Base-by-base conservation (phyloP, 148 eudicot genomes). In the Fagopyrum esculentum region DNA sequence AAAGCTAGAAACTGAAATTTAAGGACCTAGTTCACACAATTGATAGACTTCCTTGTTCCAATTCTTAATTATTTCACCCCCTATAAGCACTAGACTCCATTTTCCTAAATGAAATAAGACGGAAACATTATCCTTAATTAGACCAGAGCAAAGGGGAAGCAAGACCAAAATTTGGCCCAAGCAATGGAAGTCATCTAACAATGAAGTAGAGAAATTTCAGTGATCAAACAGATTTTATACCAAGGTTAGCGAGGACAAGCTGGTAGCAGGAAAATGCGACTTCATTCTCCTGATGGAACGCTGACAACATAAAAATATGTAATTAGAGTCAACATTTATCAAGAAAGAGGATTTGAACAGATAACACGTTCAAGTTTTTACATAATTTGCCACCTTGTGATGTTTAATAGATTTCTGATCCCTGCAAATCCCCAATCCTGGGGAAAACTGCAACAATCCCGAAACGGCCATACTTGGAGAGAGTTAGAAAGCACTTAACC, bases 391-490 rank as follows among this genome's bases (percentile, higher is more conserved):
- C 19, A 71, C 51, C 73, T 77, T 17, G 51, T n/a, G 45, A 26
- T 56, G 45, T 52, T 63, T 51, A 40, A 51, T 45, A 51, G 10
- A 71, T 47, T 30, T 71, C 35, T 71, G 74, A 12, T 12, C 47
- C 52, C 51, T 45, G 74, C 2, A 46, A 71, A 71, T 46, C 47
- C 74, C 54, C 74, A 49, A n/a, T 19, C 16, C 54, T 26, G 74
- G 43, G 29, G 74, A n/a, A 22, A 71, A 71, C 45, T 71, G 74
- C 54, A 71, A n/a, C 47, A 47, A 47, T 8, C 74, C 74, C 30
- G 74, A 10, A 15, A 71, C 40, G 29, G 74, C 74, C 74, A 71
- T 71, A 46, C 74, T 71, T 71, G 52, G 55, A 66, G 6, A 13
- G 8, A 66, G 46, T 35, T n/a, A 71, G 75, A 52, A 66, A 13